Base-by-base conservation (phyloP, 148 eudicot genomes). In the Camellia japonica region DNA sequence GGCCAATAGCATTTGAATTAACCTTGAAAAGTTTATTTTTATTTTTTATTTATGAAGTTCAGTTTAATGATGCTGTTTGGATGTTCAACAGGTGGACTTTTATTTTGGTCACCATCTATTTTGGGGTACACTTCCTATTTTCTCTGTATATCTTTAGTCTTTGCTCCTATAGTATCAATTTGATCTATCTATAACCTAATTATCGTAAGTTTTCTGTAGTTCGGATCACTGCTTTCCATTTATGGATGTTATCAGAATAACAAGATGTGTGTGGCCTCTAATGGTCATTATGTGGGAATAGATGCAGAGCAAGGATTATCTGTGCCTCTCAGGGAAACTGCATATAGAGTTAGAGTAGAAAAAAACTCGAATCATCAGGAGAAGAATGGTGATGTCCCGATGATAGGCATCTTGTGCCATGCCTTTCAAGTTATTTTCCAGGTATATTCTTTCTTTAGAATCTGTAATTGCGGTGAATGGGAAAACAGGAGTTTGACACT, bases 21-120 rank as follows among this genome's bases (percentile, higher is more conserved):
- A 12, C 47, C 16, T 20, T 66, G 51, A 38, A 7, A 41, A 44
- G 14, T 42, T 46, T 51, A 11, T 62, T 72, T 13, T 47, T 3
- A 3, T 80, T 80, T 18, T 42, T 43, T 4, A 16, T 60, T 58
- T 67, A 66, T 69, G 38, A 51, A 78, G 62, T 52, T 47, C 65
- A 73, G 66, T 70, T 67, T 78, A 47, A 6, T 81, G 73, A 76
- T 71, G 75, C 80, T 15, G 68, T 81, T 87, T 82, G 69, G 75
- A 65, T 82, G 76, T 75, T 80, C 78, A 71, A 52, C 89, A 91
- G 94, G 90, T 91, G 92, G 94, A 91, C 94, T n/a, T 83, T 89
- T 63, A 77, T 84, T 47, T 83, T 91, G 80, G 85, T 88, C 62
- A 86, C 88, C 79, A 67, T 86, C 73, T 91, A 89, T 81, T 91